Base-by-base conservation (phyloP, 345 rosid genomes). In the Eucalyptus leucophloia region DNA sequence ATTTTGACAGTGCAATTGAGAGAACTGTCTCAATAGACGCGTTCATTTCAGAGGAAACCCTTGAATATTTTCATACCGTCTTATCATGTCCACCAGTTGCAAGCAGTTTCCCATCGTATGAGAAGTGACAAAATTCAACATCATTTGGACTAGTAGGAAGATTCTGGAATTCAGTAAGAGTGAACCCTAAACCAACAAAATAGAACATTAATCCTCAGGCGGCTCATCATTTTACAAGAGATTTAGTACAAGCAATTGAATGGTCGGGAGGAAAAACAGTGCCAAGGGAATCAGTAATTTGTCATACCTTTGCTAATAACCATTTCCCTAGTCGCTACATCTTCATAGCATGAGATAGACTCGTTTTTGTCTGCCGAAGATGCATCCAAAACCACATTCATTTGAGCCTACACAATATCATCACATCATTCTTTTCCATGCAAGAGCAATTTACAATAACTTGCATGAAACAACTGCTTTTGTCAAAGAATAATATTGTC, bases 11-110 rank as follows among this genome's bases (percentile, higher is more conserved):
- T 7, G 5, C 83, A 77, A 77, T 37, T 37, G 47, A 77, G 28
- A 12, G 12, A 21, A 37, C 45, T 40, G 16, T 37, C 83, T 77
- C 16, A 21, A 18, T 21, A 65, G 62, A 34, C 17, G 32, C 51
- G n/a, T 86, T 18, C n/a, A 40, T 83, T 28, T 62, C 44, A 44
- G 5, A 86, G 80, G 88, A 87, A 87, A 69, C 15, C 53, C 50
- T 77, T 58, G 47, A 32, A 37, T 72, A 72, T n/a, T 19, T n/a
- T 32, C 89, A n/a, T 86, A 96, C 98, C 95, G 91, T 95, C 87
- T 92, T 94, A 90, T 95, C 96, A 88, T 94, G 94, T 30, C 97
- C 97, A 47, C 98, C 96, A 90, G 96, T 92, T 67, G 96, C 97
- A 54, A 96, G 95, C 89, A 95, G 90, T 88, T 96, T 94, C 88